Base-by-base conservation (phyloP, 805 yeast species). In the Ogataea pini region DNA sequence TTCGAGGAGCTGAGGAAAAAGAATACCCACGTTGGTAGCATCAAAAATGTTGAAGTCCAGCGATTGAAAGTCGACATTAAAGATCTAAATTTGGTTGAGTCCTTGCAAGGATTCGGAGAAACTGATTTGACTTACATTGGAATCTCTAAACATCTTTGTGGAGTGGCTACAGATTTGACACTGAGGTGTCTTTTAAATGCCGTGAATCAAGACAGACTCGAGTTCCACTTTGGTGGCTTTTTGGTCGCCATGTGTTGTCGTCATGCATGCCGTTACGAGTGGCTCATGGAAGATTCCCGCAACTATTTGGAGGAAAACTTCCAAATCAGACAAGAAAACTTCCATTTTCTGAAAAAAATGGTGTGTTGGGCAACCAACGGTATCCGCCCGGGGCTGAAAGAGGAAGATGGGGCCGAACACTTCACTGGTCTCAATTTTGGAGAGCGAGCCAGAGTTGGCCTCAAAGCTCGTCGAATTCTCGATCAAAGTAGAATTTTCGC, bases 301-400 rank as follows among this genome's bases (percentile, higher is more conserved):
- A 55, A 56, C 19, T 79, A 64, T 56, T 62, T 84, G 20, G 38
- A 42, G 2, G 50, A 55, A 0, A 52, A 64, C 3, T 69, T 69
- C 45, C 55, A 59, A 1, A 61, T 76, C 13, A 55, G 54, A 10
- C 52, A 50, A 7, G 58, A 59, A 7, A 75, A 75, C 47, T 60
- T 66, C 19, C 48, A 54, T 6, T 65, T 59, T 13, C 61, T 91
- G 39, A 76, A 77, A 47, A 85, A 82, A 59, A 73, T 87, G 67
- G 86, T 83, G 12, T 83, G 96, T 2, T 90, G 97, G 96, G 96
- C 96, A 0, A 89, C 92, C 0, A 82, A 85, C 58, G 96, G 96
- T 1, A 59, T 73, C 16, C 67, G 75, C 44, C 71, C 72, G 0
- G 74, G 71, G 2, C 57, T 67, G 50, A 64, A 60, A 2, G 73